phyloP scores from a whole-genome alignment of 73 alveolate species.

The Uronychia binucleata region DNA sequence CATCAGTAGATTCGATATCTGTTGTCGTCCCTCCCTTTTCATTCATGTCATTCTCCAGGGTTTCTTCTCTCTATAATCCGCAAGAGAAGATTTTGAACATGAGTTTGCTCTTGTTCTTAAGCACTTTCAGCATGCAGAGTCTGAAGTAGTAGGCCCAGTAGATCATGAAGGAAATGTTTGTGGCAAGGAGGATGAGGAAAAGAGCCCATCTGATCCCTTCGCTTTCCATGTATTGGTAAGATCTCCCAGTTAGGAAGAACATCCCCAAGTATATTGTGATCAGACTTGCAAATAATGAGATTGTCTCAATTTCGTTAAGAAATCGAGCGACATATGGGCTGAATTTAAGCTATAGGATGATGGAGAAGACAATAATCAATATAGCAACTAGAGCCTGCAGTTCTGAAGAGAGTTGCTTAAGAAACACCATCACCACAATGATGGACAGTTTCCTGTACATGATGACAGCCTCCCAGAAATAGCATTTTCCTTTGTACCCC shows the following conservation, averaged over 20 bases:
- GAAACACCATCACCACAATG: conserved; percentile 38
- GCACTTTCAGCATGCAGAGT: conserved; percentile 2
- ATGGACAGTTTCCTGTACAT: conserved; percentile 51
- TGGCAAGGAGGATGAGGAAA: conserved; percentile 11
- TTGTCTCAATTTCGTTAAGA: conserved; percentile 39
- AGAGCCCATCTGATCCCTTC: conserved; percentile 17
- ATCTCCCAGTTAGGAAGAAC: conserved; percentile 44
- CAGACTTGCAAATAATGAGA: conserved; percentile 13
- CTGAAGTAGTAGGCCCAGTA: conserved; percentile 28
- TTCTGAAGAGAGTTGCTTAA: conserved; percentile 21
- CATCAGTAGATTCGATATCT: no score
- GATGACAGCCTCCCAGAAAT: conserved; percentile 54
- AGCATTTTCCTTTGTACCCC: conserved; percentile 28
- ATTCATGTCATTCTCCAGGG: no score
- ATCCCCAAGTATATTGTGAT: conserved; percentile 45
- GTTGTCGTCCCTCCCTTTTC: no score
- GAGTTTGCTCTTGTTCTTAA: no score
- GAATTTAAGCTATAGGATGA: conserved; percentile 10
- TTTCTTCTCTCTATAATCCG: no score
- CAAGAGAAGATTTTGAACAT: no score
- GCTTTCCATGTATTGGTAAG: conserved; percentile 28
- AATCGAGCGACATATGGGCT: conserved; percentile 19
- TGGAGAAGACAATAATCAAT: conserved; percentile 6
- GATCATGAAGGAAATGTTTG: conserved; percentile 14
- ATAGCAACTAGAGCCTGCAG: conserved; percentile 35